These are phyloP conservation scores for Spencermartinsiella europaea DNA, from an alignment of 805 yeast genomes.

Conservation along the genomic window DNA sequence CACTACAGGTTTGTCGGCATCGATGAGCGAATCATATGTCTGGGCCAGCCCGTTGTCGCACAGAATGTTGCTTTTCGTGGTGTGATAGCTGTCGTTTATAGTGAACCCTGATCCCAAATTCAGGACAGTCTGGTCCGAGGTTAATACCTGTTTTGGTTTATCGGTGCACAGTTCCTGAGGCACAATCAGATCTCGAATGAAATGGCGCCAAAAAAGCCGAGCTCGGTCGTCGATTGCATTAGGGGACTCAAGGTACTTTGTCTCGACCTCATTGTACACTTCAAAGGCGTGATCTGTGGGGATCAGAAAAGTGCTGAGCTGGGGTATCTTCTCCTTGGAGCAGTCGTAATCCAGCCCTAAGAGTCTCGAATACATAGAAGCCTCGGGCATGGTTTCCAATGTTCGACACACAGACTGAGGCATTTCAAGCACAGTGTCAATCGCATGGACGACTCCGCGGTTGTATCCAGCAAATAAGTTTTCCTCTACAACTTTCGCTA, in stretches of 20 bases:
- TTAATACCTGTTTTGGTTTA: constrained; percentile 29
- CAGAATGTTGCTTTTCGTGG: constrained; percentile 38
- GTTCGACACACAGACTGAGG: constrained; percentile 17
- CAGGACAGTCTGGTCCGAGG: constrained; percentile 22
- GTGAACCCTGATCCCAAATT: constrained; percentile 33
- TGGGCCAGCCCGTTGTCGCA: constrained; percentile 48
- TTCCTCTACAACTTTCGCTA: constrained; percentile 47
- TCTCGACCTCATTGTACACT: constrained; percentile 38
- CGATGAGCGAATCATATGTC: constrained; percentile 36
- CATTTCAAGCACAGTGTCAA: constrained; percentile 39
- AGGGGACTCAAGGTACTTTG: constrained; percentile 37
- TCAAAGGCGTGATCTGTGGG: constrained; percentile 41
- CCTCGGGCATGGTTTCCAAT: constrained; percentile 7
- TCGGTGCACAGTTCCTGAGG: constrained; percentile 9
- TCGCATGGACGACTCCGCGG: constrained; percentile 62
- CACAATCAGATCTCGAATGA: constrained; percentile 39
- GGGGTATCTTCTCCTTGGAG: constrained; percentile 20
- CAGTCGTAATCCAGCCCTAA: constrained; percentile 17
- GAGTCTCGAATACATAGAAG: constrained; percentile 5
- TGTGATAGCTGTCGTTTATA: constrained; percentile 33
- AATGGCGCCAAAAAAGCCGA: constrained; percentile 35
- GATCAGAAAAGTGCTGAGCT: constrained; percentile 41
- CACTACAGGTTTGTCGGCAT: constrained; percentile 24
- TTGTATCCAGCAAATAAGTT: constrained; percentile 58
- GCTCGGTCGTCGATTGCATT: constrained; percentile 17